Evolutionary conservation across 441 rosid species (phyloP).

Genomic region (Euphorbia celastroides): DNA sequence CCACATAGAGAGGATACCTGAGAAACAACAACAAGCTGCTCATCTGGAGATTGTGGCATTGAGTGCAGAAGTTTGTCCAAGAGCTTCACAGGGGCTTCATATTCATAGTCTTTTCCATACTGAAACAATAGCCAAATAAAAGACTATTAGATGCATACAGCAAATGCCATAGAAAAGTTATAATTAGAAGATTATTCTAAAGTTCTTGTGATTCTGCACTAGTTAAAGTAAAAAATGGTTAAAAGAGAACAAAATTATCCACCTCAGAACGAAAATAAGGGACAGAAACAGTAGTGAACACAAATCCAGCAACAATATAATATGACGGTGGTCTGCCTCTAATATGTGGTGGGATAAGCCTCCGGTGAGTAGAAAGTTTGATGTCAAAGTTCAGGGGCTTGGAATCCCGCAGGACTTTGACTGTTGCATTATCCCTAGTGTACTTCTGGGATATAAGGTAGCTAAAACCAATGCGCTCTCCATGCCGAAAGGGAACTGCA

Average conservation of each 20-base stretch:
- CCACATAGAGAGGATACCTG: constrained; percentile 52
- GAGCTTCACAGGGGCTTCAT: constrained; percentile 87
- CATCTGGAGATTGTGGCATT: constrained; percentile 78
- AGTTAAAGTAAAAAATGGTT: not conserved
- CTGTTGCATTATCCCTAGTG: constrained; percentile 68
- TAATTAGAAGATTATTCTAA: not conserved
- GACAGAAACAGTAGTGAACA: constrained; percentile 80
- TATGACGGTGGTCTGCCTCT: constrained; percentile 79
- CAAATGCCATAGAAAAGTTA: not conserved
- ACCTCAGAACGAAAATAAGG: constrained; percentile 98
- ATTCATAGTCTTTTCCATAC: constrained; percentile 95
- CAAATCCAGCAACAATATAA: constrained; percentile 89
- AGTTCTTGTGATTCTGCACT: constrained; percentile 1
- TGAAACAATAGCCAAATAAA: constrained; percentile 29
- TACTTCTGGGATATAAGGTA: constrained; percentile 91
- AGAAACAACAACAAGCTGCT: constrained; percentile 90
- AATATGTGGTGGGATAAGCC: constrained; percentile 78
- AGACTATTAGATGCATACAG: not conserved
- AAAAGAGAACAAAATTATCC: constrained; percentile 14
- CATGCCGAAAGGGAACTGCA: constrained; percentile 87
- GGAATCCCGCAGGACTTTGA: constrained; percentile 72
- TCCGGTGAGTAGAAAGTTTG: constrained; percentile 73
- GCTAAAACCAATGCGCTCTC: constrained; percentile 93
- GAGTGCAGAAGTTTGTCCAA: constrained; percentile 80
- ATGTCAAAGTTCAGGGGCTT: constrained; percentile 51